Evolutionary conservation across 2,329 filamentous ascomycete species (phyloP), one percentile per base, ranked within the genome.

Genomic region (Corinectria fuckeliana): DNA sequence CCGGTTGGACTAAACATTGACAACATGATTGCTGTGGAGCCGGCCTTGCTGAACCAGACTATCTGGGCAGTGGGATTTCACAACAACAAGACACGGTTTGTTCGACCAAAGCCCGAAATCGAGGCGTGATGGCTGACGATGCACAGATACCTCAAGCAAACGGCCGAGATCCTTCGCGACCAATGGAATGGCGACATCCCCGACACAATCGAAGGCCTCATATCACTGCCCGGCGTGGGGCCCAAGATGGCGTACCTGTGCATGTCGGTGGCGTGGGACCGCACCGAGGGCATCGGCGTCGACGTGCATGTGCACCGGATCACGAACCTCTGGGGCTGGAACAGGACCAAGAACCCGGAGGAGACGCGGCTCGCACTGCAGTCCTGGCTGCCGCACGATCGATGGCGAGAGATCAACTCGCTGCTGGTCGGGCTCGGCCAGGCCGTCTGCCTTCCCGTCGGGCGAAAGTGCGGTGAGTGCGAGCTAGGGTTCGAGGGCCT

Each of bases 251-350:
- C 90, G 11, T 93, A 95, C 74, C 84, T 97, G 20, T 94, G 91
- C 73, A 86, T 97, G 80, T 90, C 88, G 45, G 90, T 90, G 0
- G 91, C 71, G 83, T 87, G 85, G 85, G 76, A 78, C 68, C 78
- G 80, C 30, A 85, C 84, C 53, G 81, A 87, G 71, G 93, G 93
- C 7, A 96, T 97, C 64, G 93, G 93, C 23, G 93, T 97, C 48
- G 93, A 97, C 74, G 93, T 97, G 5, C 93, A 97, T 76, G 93
- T 97, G 3, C 93, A 97, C 77, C 90, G 93, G 55, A 96, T 97
- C 76, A 94, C 92, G 50, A 97, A 97, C 77, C 81, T 96, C 25
- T 97, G 93, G 93, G 91, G 91, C 3, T 97, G 93, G 93, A 87
- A 96, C 74, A 87, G 86, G 74, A 94, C 90, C 2, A 88, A 87